Conservation (phyloP, 2,329 filamentous ascomycete species). For the Aspergillus fructus region DNA sequence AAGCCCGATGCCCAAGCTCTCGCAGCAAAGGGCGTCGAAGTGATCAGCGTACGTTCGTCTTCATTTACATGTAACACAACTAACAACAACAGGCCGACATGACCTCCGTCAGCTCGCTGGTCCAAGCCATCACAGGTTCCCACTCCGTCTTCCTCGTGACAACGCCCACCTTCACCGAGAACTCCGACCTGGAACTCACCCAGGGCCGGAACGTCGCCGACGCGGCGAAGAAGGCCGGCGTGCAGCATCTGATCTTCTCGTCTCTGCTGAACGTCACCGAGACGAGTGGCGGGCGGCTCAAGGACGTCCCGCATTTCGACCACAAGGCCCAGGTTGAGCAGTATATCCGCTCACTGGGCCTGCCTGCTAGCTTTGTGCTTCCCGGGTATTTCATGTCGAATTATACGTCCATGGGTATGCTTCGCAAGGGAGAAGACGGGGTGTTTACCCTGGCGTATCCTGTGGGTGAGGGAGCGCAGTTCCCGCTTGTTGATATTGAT, state of each 20-base stretch:
- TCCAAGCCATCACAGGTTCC: constrained; percentile 42
- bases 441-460: constrained; percentile 26
- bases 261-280: constrained; percentile 33
- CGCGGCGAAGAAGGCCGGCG: constrained; percentile 35
- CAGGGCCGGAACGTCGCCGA: constrained; percentile 43
- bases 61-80: neutral
- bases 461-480: constrained; percentile 25
- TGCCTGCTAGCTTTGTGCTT: constrained; percentile 43
- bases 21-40: constrained; percentile 28
- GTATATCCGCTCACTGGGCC: constrained; percentile 34
- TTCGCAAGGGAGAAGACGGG: constrained; percentile 29
- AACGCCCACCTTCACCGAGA: constrained; percentile 34
- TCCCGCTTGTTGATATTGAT: constrained; percentile 48
- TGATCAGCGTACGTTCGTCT: constrained; percentile 27
- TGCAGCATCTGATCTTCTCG: constrained; percentile 42
- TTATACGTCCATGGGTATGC: constrained; percentile 21
- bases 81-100: constrained; percentile 35
- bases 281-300: constrained; percentile 34
- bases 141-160: constrained; percentile 53
- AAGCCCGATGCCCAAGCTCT: constrained; percentile 7
- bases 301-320: constrained; percentile 41
- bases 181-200: constrained; percentile 23
- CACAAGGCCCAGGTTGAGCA: constrained; percentile 40
- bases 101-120: constrained; percentile 40
- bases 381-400: constrained; percentile 48